A percentile compares a stretch with the other conserved stretches of the same genome.
phyloP scores from a whole-genome alignment of 225 moss, liverwort and hornwort genomes.

The Ulota crispa region DNA sequence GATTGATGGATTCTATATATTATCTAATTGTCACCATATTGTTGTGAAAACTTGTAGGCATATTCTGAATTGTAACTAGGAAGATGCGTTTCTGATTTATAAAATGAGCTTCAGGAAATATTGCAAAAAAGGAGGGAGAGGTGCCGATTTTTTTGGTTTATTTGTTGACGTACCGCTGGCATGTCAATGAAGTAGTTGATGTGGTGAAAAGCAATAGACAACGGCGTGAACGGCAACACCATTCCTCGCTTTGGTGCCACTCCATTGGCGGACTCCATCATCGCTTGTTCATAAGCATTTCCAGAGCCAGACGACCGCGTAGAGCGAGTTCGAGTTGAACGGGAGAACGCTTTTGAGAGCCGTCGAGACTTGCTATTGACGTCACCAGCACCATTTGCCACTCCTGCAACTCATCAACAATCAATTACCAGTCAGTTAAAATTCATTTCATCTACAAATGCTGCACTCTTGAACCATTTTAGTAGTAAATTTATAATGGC shows the following conservation, averaged over 20 bases:
- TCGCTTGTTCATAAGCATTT: conserved; percentile 44
- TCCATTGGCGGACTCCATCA: conserved; percentile 39
- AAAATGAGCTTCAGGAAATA: background rate
- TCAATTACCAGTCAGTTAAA: too few species aligned
- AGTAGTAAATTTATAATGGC: background rate
- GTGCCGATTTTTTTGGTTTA: background rate
- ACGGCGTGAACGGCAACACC: conserved; percentile 61
- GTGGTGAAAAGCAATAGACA: conserved; percentile 64
- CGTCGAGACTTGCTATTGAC: conserved; percentile 22
- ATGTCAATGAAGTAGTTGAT: conserved; percentile 66
- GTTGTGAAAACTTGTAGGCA: too few species aligned
- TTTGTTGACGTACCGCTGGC: conserved; percentile 41
- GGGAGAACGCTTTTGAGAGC: conserved; percentile 23
- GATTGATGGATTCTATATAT: too few species aligned
- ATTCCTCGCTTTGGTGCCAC: conserved; percentile 50
- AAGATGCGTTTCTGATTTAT: background rate
- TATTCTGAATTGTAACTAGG: too few species aligned
- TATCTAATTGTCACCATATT: too few species aligned
- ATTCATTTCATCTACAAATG: background rate
- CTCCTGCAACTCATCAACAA: conserved; percentile 5
- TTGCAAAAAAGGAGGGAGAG: background rate
- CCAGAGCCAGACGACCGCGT: conserved; percentile 40
- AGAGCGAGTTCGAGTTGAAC: conserved; percentile 39
- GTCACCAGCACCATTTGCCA: conserved; percentile 8
- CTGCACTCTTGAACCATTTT: background rate